phyloP scores from a whole-genome alignment of 345 rosid genomes.

The Eucalyptus sideroxylon region DNA sequence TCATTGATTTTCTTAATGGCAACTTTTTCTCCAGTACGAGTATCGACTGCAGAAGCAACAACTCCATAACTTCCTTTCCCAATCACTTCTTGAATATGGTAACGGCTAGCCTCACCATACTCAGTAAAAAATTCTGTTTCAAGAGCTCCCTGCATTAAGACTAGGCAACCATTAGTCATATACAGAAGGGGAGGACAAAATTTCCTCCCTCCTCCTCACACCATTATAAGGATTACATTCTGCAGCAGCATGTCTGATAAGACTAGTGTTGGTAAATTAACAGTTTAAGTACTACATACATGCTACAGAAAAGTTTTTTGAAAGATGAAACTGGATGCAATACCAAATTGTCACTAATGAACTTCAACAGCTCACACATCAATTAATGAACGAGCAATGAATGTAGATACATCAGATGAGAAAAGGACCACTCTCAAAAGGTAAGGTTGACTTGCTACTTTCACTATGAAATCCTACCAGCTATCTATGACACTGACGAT shows the following conservation, averaged over 20 bases:
- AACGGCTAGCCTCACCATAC: constrained; percentile 92
- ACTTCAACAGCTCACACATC: not conserved
- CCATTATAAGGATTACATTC: not conserved
- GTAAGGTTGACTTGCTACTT: not conserved
- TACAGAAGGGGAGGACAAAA: not conserved
- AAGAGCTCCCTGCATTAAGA: constrained; percentile 25
- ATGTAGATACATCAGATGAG: not conserved
- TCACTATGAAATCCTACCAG: not conserved
- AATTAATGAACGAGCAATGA: not conserved
- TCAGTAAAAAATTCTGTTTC: constrained; percentile 90
- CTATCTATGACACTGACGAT: not conserved
- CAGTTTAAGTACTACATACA: not conserved
- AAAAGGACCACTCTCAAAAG: not conserved
- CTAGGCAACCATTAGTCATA: not conserved
- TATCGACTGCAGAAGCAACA: constrained; percentile 85
- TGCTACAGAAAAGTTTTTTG: not conserved
- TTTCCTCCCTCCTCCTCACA: not conserved
- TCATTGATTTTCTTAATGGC: constrained; percentile 96
- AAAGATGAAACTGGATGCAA: not conserved
- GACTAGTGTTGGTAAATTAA: not conserved
- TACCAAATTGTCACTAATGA: not conserved
- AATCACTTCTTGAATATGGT: constrained; percentile 82
- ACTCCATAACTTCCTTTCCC: constrained; percentile 99
- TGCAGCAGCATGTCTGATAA: not conserved
- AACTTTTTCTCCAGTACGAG: constrained; percentile 75